These are phyloP conservation scores for Fusarium secorum DNA, from an alignment of 2,329 filamentous ascomycete genomes.

Conservation along the genomic window DNA sequence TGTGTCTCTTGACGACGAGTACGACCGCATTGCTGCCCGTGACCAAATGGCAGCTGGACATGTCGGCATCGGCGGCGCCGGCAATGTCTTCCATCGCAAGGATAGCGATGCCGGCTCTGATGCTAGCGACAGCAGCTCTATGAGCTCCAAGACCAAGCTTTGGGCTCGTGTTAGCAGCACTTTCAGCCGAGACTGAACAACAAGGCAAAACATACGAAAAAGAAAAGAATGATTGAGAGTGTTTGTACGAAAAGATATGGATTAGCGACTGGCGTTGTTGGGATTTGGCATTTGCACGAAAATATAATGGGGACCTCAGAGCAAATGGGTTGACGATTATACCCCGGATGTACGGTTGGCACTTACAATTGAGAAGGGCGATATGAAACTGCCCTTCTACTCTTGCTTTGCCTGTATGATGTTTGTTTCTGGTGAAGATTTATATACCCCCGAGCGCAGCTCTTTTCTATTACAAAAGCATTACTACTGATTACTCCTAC, in stretches of 20 bases:
- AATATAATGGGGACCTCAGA: constrained; percentile 44
- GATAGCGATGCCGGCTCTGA: constrained; percentile 45
- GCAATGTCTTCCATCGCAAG: constrained; percentile 66
- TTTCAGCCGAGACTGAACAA: constrained; percentile 42
- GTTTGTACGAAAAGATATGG: constrained; percentile 11
- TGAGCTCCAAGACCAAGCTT: constrained; percentile 45
- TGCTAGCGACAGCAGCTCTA: constrained; percentile 52
- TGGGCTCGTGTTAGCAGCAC: constrained; percentile 48
- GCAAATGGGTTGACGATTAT: constrained; percentile 39
- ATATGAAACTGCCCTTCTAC: constrained; percentile 27
- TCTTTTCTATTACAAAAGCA: constrained; percentile 20
- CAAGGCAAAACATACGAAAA: background rate
- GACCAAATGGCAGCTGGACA: constrained; percentile 61
- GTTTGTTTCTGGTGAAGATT: constrained; percentile 58
- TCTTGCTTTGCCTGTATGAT: constrained; percentile 36
- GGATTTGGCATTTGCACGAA: constrained; percentile 1
- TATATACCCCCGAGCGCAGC: constrained; percentile 50
- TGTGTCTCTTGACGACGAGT: constrained; percentile 59
- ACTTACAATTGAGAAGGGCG: constrained; percentile 25
- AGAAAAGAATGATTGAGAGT: background rate
- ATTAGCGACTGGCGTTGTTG: constrained; percentile 42
- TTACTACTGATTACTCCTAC: background rate
- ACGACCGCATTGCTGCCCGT: constrained; percentile 54
- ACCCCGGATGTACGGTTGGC: constrained; percentile 30
- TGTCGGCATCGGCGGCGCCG: constrained; percentile 72